A percentile compares a stretch with the other conserved stretches of the same genome.
Conservation (phyloP, 1,284 basidiomycete genomes). For the Irpex sp. region DNA sequence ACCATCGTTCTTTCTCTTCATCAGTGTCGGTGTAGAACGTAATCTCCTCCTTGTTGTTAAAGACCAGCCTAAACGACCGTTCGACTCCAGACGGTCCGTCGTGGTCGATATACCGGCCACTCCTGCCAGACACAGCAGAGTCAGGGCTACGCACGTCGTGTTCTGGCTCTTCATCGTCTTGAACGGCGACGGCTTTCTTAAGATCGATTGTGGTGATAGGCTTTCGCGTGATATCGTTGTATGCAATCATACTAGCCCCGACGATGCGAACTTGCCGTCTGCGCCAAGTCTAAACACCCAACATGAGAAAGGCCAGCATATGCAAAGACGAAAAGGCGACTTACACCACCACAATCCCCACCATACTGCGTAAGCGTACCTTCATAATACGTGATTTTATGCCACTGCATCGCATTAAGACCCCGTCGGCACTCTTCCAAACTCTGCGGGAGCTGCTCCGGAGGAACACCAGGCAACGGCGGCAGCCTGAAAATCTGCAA, state of each 20-base stretch:
- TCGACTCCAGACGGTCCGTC: slow-evolving; percentile 77
- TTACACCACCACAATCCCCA: slow-evolving; percentile 85
- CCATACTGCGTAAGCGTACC: slow-evolving; percentile 94
- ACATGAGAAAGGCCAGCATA: not conserved
- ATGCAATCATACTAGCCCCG: slow-evolving; percentile 85
- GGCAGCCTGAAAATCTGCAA: slow-evolving; percentile 90
- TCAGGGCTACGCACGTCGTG: slow-evolving; percentile 40
- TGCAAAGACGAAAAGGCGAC: slow-evolving; percentile 10
- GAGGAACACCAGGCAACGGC: slow-evolving; percentile 77
- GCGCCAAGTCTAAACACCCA: slow-evolving; percentile 72
- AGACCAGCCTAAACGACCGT: slow-evolving; percentile 84
- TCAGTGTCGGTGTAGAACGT: slow-evolving; percentile 91
- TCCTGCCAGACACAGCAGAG: slow-evolving; percentile 35
- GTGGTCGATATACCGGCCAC: slow-evolving; percentile 48
- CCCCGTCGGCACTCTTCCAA: slow-evolving; percentile 92
- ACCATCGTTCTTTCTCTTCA: slow-evolving; percentile 87
- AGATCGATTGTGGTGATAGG: slow-evolving; percentile 90
- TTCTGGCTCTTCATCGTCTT: slow-evolving; percentile 68
- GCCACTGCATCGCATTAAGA: slow-evolving; percentile 85
- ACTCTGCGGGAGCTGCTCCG: slow-evolving; percentile 82
- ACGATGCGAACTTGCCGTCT: slow-evolving; percentile 85
- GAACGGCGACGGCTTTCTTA: slow-evolving; percentile 75
- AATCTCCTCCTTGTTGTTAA: slow-evolving; percentile 80
- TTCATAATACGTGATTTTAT: slow-evolving; percentile 88
- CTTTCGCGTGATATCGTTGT: slow-evolving; percentile 92